Evolutionary conservation across 257 asterid species (phyloP).

Genomic region (Lantana camara): DNA sequence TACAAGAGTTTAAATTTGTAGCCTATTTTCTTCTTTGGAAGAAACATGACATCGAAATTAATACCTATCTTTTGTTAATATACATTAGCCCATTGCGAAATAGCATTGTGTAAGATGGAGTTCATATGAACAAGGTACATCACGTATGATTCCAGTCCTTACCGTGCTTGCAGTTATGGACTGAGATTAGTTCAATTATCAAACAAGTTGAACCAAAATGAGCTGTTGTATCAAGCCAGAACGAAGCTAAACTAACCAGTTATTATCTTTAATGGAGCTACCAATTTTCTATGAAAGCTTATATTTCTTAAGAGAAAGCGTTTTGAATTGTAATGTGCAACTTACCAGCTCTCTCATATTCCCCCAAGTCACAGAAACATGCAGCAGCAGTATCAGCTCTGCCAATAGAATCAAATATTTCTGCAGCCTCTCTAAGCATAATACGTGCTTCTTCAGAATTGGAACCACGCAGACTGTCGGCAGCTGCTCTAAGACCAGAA

Average conservation of each 20-base stretch:
- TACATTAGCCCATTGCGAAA: no score
- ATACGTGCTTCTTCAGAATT: conserved; percentile 40
- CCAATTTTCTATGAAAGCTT: not conserved
- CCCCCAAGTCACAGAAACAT: conserved; percentile 62
- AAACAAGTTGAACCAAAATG: not conserved
- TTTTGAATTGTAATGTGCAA: not conserved
- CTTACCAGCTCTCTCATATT: conserved; percentile 61
- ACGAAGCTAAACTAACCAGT: not conserved
- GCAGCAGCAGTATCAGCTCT: conserved; percentile 60
- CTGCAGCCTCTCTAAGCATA: conserved; percentile 70
- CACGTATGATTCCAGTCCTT: not conserved
- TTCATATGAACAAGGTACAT: not conserved
- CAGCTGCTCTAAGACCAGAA: conserved; percentile 50
- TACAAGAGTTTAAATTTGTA: no score
- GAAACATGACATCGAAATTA: no score
- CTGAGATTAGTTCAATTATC: not conserved
- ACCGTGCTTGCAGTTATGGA: not conserved
- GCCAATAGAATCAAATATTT: conserved; percentile 56
- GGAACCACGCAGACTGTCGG: conserved; percentile 42
- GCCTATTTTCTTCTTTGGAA: no score
- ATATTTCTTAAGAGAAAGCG: not conserved
- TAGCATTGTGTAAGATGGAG: no score
- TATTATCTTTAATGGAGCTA: not conserved
- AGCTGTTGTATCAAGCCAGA: not conserved
- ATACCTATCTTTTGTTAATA: no score